Conservation (phyloP, 257 asterid species). For the Scutellaria baicalensis region DNA sequence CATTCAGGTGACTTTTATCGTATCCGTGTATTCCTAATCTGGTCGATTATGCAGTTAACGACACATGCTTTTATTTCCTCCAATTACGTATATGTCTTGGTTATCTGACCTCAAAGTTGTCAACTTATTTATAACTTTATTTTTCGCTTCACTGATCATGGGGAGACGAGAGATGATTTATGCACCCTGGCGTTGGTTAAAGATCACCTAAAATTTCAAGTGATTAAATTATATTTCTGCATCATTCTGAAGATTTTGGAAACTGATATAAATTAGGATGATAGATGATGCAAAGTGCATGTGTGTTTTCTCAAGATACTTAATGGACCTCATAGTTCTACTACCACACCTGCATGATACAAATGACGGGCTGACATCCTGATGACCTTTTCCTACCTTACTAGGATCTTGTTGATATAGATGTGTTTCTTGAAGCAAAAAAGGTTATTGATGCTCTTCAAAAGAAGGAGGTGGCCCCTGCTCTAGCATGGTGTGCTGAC, state of each 20-base stretch:
- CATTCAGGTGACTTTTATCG: slow-evolving; percentile 52
- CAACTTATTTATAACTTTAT: background rate
- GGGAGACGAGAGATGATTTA: background rate
- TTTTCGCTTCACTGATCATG: background rate
- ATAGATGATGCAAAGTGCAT: background rate
- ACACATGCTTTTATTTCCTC: background rate
- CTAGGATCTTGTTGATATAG: slow-evolving; percentile 96
- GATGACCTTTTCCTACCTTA: slow-evolving; percentile 18
- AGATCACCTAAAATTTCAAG: background rate
- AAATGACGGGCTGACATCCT: slow-evolving; percentile 1
- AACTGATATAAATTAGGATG: background rate
- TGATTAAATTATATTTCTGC: background rate
- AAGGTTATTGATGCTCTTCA: slow-evolving; percentile 91
- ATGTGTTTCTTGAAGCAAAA: slow-evolving; percentile 89
- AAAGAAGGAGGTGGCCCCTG: slow-evolving; percentile 82
- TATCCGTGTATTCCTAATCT: background rate
- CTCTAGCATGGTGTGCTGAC: slow-evolving; percentile 97
- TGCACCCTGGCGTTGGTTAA: background rate
- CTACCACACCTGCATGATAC: background rate
- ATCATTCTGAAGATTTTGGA: slow-evolving; percentile 1
- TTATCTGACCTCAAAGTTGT: background rate
- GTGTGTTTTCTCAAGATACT: background rate
- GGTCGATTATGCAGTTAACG: background rate
- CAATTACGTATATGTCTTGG: background rate
- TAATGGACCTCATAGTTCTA: background rate